Percentiles rank a stretch among this genome's conserved stretches.
Evolutionary conservation across 192 early-diverging fungal genomes (phyloP).

Genomic region (Rhizophagus clarus): DNA sequence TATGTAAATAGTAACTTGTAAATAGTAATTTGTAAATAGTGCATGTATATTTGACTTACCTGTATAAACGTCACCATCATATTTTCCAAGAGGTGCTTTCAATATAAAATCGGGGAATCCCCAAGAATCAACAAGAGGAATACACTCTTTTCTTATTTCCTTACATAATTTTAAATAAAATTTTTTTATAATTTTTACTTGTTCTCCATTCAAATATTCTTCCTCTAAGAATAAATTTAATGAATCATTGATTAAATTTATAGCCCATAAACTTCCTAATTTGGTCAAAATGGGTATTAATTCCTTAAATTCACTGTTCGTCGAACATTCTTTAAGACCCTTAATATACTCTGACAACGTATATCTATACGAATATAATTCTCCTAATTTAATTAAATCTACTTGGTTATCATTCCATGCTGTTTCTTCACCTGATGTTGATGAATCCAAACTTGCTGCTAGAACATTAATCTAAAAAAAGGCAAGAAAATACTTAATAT

Average conservation of each 20-base stretch:
- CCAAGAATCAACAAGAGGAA: slow-evolving; percentile 59
- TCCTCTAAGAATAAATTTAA: slow-evolving; percentile 50
- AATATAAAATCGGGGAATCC: slow-evolving; percentile 57
- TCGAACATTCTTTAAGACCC: slow-evolving; percentile 34
- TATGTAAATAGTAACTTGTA: not conserved
- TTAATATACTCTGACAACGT: slow-evolving; percentile 34
- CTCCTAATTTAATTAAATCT: slow-evolving; percentile 39
- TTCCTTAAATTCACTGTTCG: slow-evolving; percentile 34
- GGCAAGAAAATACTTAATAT: not conserved
- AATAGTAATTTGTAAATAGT: not conserved
- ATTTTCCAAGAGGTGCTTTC: slow-evolving; percentile 61
- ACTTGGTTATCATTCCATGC: slow-evolving; percentile 44
- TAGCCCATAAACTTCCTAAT: slow-evolving; percentile 47
- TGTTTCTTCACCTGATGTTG: slow-evolving; percentile 27
- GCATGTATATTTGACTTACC: slow-evolving; percentile 31
- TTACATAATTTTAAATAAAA: slow-evolving; percentile 45
- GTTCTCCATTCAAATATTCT: slow-evolving; percentile 50
- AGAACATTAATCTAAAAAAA: not conserved
- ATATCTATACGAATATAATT: slow-evolving; percentile 43
- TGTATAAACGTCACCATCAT: slow-evolving; percentile 61
- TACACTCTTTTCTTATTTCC: slow-evolving; percentile 50
- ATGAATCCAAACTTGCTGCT: slow-evolving; percentile 27
- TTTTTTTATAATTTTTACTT: slow-evolving; percentile 46
- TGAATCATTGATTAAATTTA: slow-evolving; percentile 45
- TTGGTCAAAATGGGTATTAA: slow-evolving; percentile 43